A percentile compares a stretch with the other conserved stretches of the same genome.
Evolutionary conservation across 371 early-diverging fungal genomes (phyloP).

Genomic region (Basidiobolus heterosporus): DNA sequence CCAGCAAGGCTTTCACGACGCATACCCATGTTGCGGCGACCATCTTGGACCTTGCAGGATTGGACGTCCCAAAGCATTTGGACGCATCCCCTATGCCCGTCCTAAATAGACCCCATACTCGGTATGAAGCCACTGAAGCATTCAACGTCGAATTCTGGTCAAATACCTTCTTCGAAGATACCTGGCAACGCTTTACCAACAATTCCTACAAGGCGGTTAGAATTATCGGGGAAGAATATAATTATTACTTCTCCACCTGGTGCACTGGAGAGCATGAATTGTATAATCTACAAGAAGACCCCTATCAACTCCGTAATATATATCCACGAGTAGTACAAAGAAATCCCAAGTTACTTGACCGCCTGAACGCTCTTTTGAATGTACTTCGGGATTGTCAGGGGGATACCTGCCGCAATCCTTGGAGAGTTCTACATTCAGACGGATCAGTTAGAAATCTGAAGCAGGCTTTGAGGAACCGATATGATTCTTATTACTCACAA

Average conservation of each 20-base stretch:
- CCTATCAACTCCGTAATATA: conserved; percentile 32
- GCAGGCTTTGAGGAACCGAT: conserved; percentile 10
- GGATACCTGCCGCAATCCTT: conserved; percentile 37
- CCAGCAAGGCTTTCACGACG: conserved; percentile 24
- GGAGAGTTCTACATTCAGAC: conserved; percentile 24
- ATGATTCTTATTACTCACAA: conserved; percentile 10
- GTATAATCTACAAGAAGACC: conserved; percentile 34
- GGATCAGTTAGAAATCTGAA: conserved; percentile 7
- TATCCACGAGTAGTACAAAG: conserved; percentile 11
- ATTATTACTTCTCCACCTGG: conserved; percentile 35
- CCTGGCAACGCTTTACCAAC: conserved; percentile 5
- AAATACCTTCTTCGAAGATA: conserved; percentile 13
- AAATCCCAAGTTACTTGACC: conserved; percentile 16
- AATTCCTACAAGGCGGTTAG: conserved; percentile 44
- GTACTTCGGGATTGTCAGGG: conserved; percentile 34
- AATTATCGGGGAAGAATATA: conserved; percentile 27
- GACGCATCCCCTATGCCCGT: conserved; percentile 36
- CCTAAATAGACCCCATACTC: conserved; percentile 14
- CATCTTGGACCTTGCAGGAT: conserved; percentile 30
- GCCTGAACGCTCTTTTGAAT: conserved; percentile 37
- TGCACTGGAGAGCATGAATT: conserved; percentile 46
- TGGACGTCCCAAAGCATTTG: conserved; percentile 21
- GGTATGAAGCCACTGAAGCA: conserved; percentile 27
- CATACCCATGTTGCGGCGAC: conserved; percentile 45
- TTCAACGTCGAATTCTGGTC: conserved; percentile 45